Conservation (phyloP, 2,329 filamentous ascomycete species). For the Sporothrix euskadiensis region DNA sequence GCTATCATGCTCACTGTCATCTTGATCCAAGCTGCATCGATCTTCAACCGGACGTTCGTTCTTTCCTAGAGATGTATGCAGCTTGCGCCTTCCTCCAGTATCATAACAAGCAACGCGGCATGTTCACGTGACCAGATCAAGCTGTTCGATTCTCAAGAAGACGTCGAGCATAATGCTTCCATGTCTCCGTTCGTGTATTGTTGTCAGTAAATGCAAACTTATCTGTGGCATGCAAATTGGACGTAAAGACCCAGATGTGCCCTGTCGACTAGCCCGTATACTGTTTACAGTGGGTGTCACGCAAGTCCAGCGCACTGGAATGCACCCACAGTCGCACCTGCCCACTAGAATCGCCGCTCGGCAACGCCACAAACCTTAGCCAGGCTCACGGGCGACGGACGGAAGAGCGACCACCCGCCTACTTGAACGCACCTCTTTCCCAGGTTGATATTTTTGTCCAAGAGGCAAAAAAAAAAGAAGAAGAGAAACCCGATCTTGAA, state of each 20-base stretch:
- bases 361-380: conserved; percentile 10
- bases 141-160: background rate
- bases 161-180: background rate
- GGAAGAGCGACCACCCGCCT: conserved; percentile 13
- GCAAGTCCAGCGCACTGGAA: background rate
- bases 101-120: background rate
- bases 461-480: background rate
- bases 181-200: background rate
- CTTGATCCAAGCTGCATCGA: background rate
- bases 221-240: background rate
- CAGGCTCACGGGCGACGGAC: background rate
- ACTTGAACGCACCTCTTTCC: conserved; percentile 24
- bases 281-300: conserved; percentile 7
- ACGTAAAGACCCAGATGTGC: background rate
- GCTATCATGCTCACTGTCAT: background rate
- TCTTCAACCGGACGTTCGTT: background rate
- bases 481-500: background rate
- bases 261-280: background rate
- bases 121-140: background rate
- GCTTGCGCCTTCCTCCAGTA: background rate
- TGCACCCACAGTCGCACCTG: background rate
- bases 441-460: background rate
- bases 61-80: background rate
- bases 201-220: background rate
- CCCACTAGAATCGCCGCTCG: conserved; percentile 21